Evolutionary conservation across 2,329 filamentous ascomycete species (phyloP).

Genomic region (Daldinia sp.): DNA sequence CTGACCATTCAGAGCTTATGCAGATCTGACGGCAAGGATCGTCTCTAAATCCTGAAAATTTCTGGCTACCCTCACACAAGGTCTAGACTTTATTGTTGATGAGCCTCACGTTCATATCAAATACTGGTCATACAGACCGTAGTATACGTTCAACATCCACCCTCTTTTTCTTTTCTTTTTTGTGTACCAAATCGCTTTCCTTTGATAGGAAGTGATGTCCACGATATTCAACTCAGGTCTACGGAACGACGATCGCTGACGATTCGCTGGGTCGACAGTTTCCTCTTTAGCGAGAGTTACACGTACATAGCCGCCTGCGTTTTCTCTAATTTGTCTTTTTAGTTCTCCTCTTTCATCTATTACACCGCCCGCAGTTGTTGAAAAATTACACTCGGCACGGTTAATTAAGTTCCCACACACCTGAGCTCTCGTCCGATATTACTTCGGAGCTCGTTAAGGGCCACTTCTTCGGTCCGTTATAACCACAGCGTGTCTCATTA

Average conservation of each 20-base stretch:
- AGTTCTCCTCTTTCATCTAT: slow-evolving; percentile 1
- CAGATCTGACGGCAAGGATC: slow-evolving; percentile 25
- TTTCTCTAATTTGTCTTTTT: slow-evolving; percentile 12
- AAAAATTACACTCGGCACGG: slow-evolving; percentile 4
- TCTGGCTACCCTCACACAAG: slow-evolving; percentile 31
- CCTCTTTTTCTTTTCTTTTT: neutral
- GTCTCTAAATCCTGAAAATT: slow-evolving; percentile 33
- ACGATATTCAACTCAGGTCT: slow-evolving; percentile 22
- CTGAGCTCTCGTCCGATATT: neutral
- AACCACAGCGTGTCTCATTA: neutral
- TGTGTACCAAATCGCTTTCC: neutral
- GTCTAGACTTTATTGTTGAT: slow-evolving; percentile 6
- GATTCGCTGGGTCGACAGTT: slow-evolving; percentile 27
- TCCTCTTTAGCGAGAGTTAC: slow-evolving; percentile 20
- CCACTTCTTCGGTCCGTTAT: neutral
- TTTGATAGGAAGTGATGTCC: neutral
- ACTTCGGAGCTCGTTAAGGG: neutral
- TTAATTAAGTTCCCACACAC: slow-evolving; percentile 12
- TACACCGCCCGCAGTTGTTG: neutral
- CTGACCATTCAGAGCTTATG: slow-evolving; percentile 20
- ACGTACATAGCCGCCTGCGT: slow-evolving; percentile 26
- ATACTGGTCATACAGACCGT: neutral
- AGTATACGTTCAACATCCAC: neutral
- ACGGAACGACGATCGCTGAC: slow-evolving; percentile 30
- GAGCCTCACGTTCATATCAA: slow-evolving; percentile 3